These are phyloP conservation scores for Erythrophleum fordii DNA, from an alignment of 306 rosid genomes.

Conservation along the genomic window DNA sequence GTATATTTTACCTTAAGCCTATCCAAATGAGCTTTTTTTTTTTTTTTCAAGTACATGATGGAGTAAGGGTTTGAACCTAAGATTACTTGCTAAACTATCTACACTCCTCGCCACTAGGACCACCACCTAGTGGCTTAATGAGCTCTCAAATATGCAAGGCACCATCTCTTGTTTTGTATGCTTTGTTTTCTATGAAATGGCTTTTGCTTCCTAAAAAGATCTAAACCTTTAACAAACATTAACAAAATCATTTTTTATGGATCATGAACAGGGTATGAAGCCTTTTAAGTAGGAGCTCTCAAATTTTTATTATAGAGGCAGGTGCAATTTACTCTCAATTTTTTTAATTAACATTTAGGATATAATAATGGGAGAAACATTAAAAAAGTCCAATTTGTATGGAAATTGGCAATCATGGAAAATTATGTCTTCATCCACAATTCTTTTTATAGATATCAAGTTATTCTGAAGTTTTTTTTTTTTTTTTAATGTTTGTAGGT, in stretches of 20 bases:
- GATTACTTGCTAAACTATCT: too few species aligned
- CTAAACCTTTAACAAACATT: slow-evolving; percentile 25
- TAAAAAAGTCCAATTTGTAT: background rate
- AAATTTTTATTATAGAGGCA: slow-evolving; percentile 18
- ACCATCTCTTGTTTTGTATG: background rate
- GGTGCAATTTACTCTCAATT: slow-evolving; percentile 40
- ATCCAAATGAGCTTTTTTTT: background rate
- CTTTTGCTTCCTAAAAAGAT: slow-evolving; percentile 41
- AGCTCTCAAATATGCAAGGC: slow-evolving; percentile 1
- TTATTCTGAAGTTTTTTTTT: slow-evolving; percentile 22
- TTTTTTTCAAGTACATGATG: background rate
- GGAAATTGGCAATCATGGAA: slow-evolving; percentile 24
- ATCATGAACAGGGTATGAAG: slow-evolving; percentile 62
- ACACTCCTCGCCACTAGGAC: background rate
- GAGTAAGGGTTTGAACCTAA: too few species aligned
- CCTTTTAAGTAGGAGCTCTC: slow-evolving; percentile 58
- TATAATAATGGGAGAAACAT: background rate
- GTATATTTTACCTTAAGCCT: background rate
- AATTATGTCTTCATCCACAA: background rate
- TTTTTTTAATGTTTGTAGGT: background rate
- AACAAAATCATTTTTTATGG: slow-evolving; percentile 35
- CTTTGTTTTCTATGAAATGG: slow-evolving; percentile 11
- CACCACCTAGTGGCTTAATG: background rate
- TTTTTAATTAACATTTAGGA: slow-evolving; percentile 1
- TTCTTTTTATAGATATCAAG: background rate